These are phyloP conservation scores for Cephaloascus fragrans DNA, from an alignment of 805 yeast genomes.

Conservation along the genomic window DNA sequence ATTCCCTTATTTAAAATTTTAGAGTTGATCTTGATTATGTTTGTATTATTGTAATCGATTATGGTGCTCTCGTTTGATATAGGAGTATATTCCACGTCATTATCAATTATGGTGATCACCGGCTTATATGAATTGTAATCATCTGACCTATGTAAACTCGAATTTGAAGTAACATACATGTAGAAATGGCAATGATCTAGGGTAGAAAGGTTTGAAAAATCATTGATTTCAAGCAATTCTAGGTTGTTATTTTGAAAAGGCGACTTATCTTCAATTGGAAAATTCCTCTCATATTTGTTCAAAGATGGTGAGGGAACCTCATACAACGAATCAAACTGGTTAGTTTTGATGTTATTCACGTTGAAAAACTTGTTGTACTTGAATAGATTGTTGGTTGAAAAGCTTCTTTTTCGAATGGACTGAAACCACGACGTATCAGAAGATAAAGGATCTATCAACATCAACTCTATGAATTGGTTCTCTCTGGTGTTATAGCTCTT, in stretches of 20 bases:
- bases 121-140: neutral
- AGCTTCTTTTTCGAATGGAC: neutral
- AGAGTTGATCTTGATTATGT: neutral
- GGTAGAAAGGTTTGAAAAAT: neutral
- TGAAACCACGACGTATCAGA: neutral
- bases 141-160: neutral
- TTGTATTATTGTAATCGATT: neutral
- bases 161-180: neutral
- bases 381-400: neutral
- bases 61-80: neutral
- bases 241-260: neutral
- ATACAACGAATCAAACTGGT: neutral
- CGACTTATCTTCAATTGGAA: neutral
- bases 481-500: neutral
- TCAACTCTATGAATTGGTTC: neutral
- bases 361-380: neutral
- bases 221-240: neutral
- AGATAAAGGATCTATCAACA: neutral
- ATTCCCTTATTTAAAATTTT: neutral
- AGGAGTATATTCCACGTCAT: neutral
- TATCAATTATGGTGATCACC: neutral
- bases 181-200: neutral
- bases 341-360: neutral
- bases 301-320: neutral
- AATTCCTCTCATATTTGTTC: neutral